A percentile compares a stretch with the other conserved stretches of the same genome.
phyloP scores from a whole-genome alignment of 2,329 filamentous ascomycete genomes.

The Zasmidium citrigriseum region DNA sequence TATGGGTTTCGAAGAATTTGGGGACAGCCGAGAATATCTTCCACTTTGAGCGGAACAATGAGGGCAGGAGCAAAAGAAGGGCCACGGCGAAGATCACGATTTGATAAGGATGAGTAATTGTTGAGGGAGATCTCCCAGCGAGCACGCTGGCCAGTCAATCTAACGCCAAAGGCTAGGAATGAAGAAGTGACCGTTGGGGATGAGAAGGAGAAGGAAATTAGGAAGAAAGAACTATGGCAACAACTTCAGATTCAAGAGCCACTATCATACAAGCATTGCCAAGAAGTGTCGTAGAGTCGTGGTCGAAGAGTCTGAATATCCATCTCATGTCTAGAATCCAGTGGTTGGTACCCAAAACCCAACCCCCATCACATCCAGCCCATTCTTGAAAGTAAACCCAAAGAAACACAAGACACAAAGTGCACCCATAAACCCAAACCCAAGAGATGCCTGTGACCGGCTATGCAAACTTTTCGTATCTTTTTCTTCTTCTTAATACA shows the following conservation, averaged over 20 bases:
- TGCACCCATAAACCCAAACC: neutral
- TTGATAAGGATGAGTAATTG: no score
- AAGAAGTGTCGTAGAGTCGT: neutral
- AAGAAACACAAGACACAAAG: neutral
- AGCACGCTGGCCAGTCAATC: no score
- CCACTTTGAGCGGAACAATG: no score
- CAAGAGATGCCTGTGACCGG: neutral
- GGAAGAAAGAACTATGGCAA: neutral
- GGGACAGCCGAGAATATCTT: no score
- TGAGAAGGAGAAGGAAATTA: neutral
- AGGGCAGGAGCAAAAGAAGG: no score
- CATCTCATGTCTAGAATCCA: neutral
- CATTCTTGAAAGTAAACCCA: no score
- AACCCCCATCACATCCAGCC: neutral
- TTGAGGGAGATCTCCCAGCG: no score
- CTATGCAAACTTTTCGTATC: constrained; percentile 6
- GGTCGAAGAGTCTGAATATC: neutral
- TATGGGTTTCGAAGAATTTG: no score
- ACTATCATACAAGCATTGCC: constrained; percentile 3
- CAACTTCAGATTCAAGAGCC: neutral
- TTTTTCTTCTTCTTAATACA: constrained; percentile 12
- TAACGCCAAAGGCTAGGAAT: no score
- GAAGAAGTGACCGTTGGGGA: neutral
- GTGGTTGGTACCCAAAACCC: neutral
- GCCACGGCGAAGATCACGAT: no score